Conservation (phyloP, 169 alveolate genomes). For the Cryptosporidium felis region DNA sequence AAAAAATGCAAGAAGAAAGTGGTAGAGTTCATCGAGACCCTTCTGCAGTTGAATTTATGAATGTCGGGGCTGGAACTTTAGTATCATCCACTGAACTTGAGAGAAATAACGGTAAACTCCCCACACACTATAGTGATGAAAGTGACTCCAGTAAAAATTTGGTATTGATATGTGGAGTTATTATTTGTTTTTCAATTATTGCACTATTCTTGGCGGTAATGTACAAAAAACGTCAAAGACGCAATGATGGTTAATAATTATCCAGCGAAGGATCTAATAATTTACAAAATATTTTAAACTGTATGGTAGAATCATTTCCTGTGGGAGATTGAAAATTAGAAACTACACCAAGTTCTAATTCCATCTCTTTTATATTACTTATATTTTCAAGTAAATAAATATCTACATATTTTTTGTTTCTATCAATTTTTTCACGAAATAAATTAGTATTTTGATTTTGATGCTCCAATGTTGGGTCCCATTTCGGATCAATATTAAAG, state of each 20-base stretch:
- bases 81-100: slow-evolving; percentile 54
- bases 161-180: slow-evolving; percentile 25
- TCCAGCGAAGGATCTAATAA: not conserved
- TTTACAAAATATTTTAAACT: not conserved
- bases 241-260: not conserved
- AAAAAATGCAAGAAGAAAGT: slow-evolving; percentile 28
- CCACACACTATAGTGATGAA: not conserved
- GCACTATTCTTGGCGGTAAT: slow-evolving; percentile 20
- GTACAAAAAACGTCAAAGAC: slow-evolving; percentile 21
- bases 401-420: slow-evolving; percentile 11
- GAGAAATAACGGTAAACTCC: not conserved
- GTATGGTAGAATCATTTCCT: slow-evolving; percentile 18
- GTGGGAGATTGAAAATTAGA: slow-evolving; percentile 65
- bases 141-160: not conserved
- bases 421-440: not conserved
- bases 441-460: slow-evolving; percentile 17
- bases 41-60: slow-evolving; percentile 35
- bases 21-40: not conserved
- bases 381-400: not conserved
- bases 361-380: not conserved
- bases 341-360: slow-evolving; percentile 12
- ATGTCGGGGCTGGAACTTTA: not conserved
- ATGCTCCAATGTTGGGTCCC: slow-evolving; percentile 65
- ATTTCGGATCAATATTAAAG: slow-evolving; percentile 17
- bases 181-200: slow-evolving; percentile 3